Evolutionary conservation across 73 alveolate species (phyloP).

Genomic region (Blepharisma stoltei): DNA sequence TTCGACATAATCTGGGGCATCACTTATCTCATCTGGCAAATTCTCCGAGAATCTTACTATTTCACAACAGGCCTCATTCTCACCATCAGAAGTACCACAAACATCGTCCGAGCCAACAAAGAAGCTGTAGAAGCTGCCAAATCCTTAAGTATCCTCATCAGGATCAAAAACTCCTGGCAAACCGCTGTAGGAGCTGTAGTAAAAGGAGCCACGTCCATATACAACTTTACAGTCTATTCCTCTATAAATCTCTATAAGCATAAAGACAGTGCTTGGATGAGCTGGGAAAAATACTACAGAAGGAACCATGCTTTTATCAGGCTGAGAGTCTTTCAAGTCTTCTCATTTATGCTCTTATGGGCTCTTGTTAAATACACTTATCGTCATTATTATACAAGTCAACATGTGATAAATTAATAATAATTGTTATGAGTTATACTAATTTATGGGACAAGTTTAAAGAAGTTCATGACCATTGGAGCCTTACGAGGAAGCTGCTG

Average conservation of each 20-base stretch:
- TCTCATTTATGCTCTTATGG: too few species aligned
- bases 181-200: neutral
- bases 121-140: conserved; percentile 4
- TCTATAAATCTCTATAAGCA: conserved; percentile 16
- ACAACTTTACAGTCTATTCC: conserved; percentile 25
- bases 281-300: conserved; percentile 6
- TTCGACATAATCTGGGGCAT: neutral
- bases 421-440: too few species aligned
- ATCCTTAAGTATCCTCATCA: neutral
- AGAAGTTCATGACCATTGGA: too few species aligned
- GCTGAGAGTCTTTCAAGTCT: neutral
- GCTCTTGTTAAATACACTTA: too few species aligned
- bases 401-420: too few species aligned
- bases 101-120: neutral
- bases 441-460: too few species aligned
- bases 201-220: conserved; percentile 4
- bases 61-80: neutral
- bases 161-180: conserved; percentile 20
- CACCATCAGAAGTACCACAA: neutral
- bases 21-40: neutral
- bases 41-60: conserved; percentile 3
- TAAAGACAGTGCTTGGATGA: conserved; percentile 9
- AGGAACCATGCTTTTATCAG: neutral
- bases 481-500: too few species aligned
- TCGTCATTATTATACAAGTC: too few species aligned